Evolutionary conservation across 257 asterid species (phyloP).

Genomic region (Solanum pennellii): DNA sequence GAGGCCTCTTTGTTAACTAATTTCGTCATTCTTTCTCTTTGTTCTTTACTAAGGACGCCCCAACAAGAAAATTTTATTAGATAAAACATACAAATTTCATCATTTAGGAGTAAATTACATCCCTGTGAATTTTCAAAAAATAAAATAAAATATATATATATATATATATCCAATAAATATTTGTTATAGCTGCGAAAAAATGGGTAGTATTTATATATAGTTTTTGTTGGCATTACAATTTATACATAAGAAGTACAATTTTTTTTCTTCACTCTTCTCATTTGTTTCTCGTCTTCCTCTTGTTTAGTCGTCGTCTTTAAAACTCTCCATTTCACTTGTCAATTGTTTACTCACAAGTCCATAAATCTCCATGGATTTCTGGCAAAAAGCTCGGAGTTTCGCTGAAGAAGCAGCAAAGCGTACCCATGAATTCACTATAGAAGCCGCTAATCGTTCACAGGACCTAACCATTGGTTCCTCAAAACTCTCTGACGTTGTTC

Average conservation of each 20-base stretch:
- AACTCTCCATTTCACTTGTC: background rate
- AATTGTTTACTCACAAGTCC: background rate
- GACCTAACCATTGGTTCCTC: slow-evolving; percentile 53
- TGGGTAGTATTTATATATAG: background rate
- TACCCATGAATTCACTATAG: slow-evolving; percentile 63
- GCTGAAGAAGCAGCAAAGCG: slow-evolving; percentile 88
- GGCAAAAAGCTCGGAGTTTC: slow-evolving; percentile 73
- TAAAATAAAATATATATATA: no score
- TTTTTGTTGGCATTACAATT: background rate
- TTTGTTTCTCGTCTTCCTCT: background rate
- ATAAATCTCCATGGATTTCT: slow-evolving; percentile 50
- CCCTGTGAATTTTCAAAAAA: background rate
- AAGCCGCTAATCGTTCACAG: slow-evolving; percentile 43
- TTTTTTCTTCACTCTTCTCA: background rate
- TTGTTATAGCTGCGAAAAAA: background rate
- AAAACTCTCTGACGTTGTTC: slow-evolving; percentile 60
- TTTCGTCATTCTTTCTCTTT: background rate
- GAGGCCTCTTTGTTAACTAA: slow-evolving; percentile 12
- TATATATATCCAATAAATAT: background rate
- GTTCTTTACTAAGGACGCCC: background rate
- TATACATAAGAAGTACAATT: background rate
- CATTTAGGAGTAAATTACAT: background rate
- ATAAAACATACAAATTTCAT: background rate
- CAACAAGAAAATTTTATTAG: background rate
- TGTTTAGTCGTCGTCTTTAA: background rate